phyloP scores from a whole-genome alignment of 2,329 filamentous ascomycete genomes.

The Epichloe bromicola region DNA sequence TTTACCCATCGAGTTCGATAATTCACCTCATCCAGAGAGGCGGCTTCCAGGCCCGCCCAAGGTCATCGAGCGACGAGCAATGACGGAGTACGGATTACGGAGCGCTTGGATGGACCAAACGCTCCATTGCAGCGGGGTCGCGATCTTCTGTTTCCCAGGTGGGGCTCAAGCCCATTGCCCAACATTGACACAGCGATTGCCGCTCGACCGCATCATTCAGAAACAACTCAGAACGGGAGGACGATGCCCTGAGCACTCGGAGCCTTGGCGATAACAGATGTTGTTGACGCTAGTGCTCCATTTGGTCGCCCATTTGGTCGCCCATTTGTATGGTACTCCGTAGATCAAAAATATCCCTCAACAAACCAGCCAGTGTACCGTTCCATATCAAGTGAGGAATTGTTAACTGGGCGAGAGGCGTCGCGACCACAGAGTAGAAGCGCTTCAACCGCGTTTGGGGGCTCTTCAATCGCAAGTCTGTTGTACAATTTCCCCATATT shows the following conservation, averaged over 20 bases:
- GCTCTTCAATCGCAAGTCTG: too few relatives aligned
- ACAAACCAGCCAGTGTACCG: background rate
- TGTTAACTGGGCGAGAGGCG: too few relatives aligned
- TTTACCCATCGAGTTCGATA: background rate
- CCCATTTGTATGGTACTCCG: background rate
- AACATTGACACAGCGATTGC: background rate
- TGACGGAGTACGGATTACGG: background rate
- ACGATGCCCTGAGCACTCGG: background rate
- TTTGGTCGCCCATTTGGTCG: too few relatives aligned
- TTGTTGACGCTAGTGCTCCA: background rate
- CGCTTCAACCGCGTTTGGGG: too few relatives aligned
- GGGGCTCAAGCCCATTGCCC: background rate
- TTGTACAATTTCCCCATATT: too few relatives aligned
- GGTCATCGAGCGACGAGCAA: background rate
- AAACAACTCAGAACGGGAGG: background rate
- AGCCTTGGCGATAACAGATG: background rate
- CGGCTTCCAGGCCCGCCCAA: background rate
- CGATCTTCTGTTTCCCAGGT: too few relatives aligned
- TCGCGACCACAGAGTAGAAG: too few relatives aligned
- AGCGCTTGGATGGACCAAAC: constrained; percentile 1
- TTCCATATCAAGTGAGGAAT: background rate
- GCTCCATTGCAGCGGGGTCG: background rate
- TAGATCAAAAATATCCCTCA: background rate
- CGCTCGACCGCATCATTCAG: too few relatives aligned
- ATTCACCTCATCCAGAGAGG: background rate